A percentile compares a stretch with the other conserved stretches of the same genome.
phyloP scores from a whole-genome alignment of 495 filamentous ascomycete species.

The Hypomontagnella submonticulosa region DNA sequence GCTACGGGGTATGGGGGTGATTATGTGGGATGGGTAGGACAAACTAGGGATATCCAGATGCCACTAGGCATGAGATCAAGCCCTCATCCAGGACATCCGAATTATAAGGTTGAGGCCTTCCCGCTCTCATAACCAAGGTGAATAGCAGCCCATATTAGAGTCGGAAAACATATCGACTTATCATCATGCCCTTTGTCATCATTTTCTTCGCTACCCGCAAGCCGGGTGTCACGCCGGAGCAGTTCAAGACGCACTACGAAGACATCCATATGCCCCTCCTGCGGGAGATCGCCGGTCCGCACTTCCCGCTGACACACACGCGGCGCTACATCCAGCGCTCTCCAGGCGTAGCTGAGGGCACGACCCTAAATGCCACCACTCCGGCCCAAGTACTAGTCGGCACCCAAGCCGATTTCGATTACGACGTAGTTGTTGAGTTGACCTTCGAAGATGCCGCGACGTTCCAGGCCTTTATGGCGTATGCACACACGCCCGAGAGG shows the following conservation, averaged over 20 bases:
- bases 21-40: no score
- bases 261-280: conserved; percentile 2
- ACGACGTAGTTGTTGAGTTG: conserved; percentile 17
- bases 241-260: conserved; percentile 19
- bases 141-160: no score
- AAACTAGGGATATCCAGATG: no score
- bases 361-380: background rate
- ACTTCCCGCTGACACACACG: conserved; percentile 16
- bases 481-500: background rate
- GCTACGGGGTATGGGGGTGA: no score
- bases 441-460: conserved; percentile 9
- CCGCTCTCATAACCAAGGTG: no score
- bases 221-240: conserved; percentile 5
- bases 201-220: no score
- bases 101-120: no score
- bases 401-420: conserved; percentile 22
- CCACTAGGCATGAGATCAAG: no score
- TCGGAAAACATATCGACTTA: no score
- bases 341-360: background rate
- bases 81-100: no score
- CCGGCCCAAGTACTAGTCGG: conserved; percentile 8
- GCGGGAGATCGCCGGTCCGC: conserved; percentile 3
- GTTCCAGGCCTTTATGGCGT: conserved; percentile 3
- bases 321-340: conserved; percentile 18
- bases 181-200: no score